Evolutionary conservation across 495 filamentous ascomycete genomes (phyloP), one percentile per base, ranked within the genome.

Genomic region (Amniculicola lignicola): DNA sequence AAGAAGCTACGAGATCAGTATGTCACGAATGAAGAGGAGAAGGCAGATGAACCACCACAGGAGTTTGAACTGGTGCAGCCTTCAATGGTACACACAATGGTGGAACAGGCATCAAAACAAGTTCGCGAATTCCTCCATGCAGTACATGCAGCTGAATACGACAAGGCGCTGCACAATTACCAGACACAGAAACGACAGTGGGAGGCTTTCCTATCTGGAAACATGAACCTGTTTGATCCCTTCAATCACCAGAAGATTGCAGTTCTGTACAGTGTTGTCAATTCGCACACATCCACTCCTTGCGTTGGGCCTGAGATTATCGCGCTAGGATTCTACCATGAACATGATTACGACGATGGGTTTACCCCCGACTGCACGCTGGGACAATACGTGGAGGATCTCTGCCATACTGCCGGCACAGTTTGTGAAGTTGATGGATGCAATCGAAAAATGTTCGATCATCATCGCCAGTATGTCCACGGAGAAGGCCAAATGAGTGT

Each of bases 381-480:
- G 33, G 94, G 94, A 0, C 92, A 96, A 66, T 99, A 93, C 69
- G 88, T 99, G 15, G 91, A 99, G 64, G 88, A 95, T 62, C 69
- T 97, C 4, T 95, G 89, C 68, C 73, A 86, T 29, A 78, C 79
- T 55, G 87, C 88, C 2, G 82, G 86, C 63, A 78, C 80, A 4
- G 73, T 83, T 2, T 99, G 94, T 67, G 84, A 80, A 5, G 80
- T 85, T 10, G 89, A 93, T 61, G 86, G 87, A 11, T 99, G 94
- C 65, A 90, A 94, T 55, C 83, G 83, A 42, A 87, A 82, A 59
- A 90, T 96, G 89, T 78, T 82, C 54, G 88, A 97, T 55, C 94
- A 99, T 68, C 89, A 97, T 70, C 83, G 92, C 46, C 94, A 95
- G 42, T 99, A 97, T 65, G 94, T 97, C 3, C 94, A 99, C 64